These are phyloP conservation scores for Alloteropsis semialata DNA, from an alignment of 176 grass and related monocot species.

Conservation along the genomic window DNA sequence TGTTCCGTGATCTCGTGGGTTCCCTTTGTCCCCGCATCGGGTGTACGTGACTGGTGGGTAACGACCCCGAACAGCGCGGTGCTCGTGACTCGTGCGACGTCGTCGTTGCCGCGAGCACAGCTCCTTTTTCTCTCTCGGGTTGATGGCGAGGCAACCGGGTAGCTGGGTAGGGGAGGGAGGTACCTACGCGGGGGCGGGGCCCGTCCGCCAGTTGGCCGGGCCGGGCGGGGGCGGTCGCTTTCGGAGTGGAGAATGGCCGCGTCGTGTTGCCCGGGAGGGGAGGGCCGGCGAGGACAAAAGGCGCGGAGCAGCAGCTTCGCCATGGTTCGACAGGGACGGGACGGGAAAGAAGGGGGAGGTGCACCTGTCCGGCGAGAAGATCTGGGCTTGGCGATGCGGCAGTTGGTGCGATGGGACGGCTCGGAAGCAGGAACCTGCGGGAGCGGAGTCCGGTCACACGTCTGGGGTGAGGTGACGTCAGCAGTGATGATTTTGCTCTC, in stretches of 20 bases:
- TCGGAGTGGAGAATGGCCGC: not conserved
- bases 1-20: constrained; percentile 12
- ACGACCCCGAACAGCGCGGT: not conserved
- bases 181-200: not conserved
- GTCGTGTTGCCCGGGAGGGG: not conserved
- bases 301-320: constrained; percentile 4
- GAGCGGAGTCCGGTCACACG: not conserved
- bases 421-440: not conserved
- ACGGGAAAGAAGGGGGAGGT: not conserved
- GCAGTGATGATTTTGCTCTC: not conserved
- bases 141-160: not conserved
- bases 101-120: too few relatives aligned
- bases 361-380: constrained; percentile 16
- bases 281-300: not conserved
- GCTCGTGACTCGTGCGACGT: not conserved
- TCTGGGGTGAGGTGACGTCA: not conserved
- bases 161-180: not conserved
- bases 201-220: not conserved
- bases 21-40: not conserved
- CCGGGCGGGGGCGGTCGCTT: not conserved
- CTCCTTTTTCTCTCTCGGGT: not conserved
- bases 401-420: not conserved
- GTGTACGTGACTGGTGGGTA: not conserved
- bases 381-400: constrained; percentile 11
- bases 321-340: constrained; percentile 16